phyloP scores from a whole-genome alignment of 164 flowering plant genomes.

The Kingdonia uniflora region DNA sequence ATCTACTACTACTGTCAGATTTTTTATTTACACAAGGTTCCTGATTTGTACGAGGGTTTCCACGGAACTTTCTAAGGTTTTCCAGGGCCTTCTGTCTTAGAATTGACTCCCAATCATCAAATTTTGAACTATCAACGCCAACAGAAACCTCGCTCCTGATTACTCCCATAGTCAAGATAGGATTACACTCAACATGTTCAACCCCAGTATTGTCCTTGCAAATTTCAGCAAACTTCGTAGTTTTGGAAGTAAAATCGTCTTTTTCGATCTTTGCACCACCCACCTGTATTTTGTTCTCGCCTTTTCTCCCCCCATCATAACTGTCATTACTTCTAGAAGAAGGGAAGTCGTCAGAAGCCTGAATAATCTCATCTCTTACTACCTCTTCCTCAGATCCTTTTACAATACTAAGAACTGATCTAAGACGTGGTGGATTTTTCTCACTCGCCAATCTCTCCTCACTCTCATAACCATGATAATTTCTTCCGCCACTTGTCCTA shows the following conservation, averaged over 20 bases:
- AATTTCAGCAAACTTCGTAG: not conserved
- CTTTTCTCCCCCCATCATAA: slow-evolving; percentile 30
- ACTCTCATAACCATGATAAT: slow-evolving; percentile 13
- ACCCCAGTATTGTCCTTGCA: slow-evolving; percentile 8
- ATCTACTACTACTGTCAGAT: slow-evolving; percentile 12
- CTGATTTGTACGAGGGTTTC: slow-evolving; percentile 17
- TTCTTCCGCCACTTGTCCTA: slow-evolving; percentile 13
- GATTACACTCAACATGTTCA: slow-evolving; percentile 11
- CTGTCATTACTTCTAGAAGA: slow-evolving; percentile 55
- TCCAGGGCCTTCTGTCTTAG: slow-evolving; percentile 78
- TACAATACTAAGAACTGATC: slow-evolving; percentile 39
- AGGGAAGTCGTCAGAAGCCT: slow-evolving; percentile 51
- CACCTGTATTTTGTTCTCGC: slow-evolving; percentile 14
- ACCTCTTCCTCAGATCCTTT: slow-evolving; percentile 17
- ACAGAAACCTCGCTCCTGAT: slow-evolving; percentile 17
- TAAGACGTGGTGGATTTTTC: slow-evolving; percentile 33
- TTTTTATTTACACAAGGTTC: slow-evolving; percentile 6
- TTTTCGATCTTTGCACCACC: slow-evolving; percentile 22
- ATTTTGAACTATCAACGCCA: slow-evolving; percentile 14
- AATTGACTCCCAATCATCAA: slow-evolving; percentile 49
- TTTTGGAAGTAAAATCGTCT: slow-evolving; percentile 5
- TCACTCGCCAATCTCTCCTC: slow-evolving; percentile 23
- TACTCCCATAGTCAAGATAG: slow-evolving; percentile 9
- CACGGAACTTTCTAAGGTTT: slow-evolving; percentile 59
- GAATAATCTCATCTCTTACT: slow-evolving; percentile 38